phyloP scores from a whole-genome alignment of 1,284 basidiomycete genomes.

The Tilletia setariae region DNA sequence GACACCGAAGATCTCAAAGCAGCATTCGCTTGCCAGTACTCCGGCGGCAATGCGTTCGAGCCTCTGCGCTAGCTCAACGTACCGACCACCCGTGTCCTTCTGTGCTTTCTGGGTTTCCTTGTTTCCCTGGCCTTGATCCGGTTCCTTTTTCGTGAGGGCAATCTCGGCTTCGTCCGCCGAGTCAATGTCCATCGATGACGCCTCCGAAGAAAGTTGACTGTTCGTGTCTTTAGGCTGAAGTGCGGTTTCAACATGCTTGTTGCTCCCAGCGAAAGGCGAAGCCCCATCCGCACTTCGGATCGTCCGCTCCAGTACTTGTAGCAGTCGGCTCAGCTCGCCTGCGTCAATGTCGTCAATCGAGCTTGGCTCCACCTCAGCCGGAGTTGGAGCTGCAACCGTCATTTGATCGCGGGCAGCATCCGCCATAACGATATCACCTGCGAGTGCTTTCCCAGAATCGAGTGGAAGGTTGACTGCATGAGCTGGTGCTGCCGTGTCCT shows the following conservation, averaged over 20 bases:
- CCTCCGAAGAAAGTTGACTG: slow-evolving; percentile 12
- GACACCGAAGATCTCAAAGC: slow-evolving; percentile 70
- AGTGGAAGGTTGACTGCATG: not conserved
- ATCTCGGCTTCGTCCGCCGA: not conserved
- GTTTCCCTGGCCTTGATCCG: not conserved
- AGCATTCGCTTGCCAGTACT: slow-evolving; percentile 75
- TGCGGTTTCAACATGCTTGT: not conserved
- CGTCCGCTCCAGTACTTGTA: slow-evolving; percentile 36
- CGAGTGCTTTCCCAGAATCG: too few relatives aligned
- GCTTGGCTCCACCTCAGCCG: not conserved
- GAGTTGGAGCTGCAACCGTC: not conserved
- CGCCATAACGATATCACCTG: not conserved
- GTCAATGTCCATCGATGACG: not conserved
- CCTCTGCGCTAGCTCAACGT: slow-evolving; percentile 63
- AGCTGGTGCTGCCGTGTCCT: not conserved
- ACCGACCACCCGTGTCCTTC: not conserved
- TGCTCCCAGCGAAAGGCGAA: slow-evolving; percentile 31
- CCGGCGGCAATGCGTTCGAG: slow-evolving; percentile 65
- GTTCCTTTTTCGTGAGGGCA: not conserved
- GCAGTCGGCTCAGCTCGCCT: slow-evolving; percentile 25
- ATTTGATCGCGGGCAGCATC: not conserved
- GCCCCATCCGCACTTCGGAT: slow-evolving; percentile 26
- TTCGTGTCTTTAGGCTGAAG: slow-evolving; percentile 24
- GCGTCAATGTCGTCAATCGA: slow-evolving; percentile 23
- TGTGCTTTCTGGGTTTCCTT: not conserved